Percentiles rank a stretch among this genome's conserved stretches.
phyloP scores from a whole-genome alignment of 2,329 filamentous ascomycete species.

The Neodidymelliopsis sp. region DNA sequence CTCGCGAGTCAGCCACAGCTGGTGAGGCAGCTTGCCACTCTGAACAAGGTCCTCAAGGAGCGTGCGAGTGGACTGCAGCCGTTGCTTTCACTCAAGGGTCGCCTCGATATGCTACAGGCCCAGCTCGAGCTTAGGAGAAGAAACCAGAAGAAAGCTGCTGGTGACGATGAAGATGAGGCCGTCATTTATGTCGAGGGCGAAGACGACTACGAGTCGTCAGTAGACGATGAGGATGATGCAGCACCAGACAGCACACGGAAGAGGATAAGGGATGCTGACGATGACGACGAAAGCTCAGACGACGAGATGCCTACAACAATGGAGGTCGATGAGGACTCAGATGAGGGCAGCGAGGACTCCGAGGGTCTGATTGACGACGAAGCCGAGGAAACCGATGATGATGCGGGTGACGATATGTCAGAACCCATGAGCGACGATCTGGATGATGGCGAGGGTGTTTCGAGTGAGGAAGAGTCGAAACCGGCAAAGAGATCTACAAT shows the following conservation, averaged over 20 bases:
- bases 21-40: slow-evolving; percentile 75
- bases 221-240: slow-evolving; percentile 49
- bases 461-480: slow-evolving; percentile 53
- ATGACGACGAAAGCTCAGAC: slow-evolving; percentile 54
- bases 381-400: slow-evolving; percentile 58
- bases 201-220: slow-evolving; percentile 63
- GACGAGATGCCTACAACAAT: slow-evolving; percentile 66
- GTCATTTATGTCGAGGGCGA: slow-evolving; percentile 89
- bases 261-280: slow-evolving; percentile 32
- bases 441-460: slow-evolving; percentile 53
- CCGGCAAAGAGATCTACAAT: slow-evolving; percentile 45
- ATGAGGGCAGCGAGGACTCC: slow-evolving; percentile 66
- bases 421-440: slow-evolving; percentile 56
- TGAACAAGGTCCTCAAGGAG: slow-evolving; percentile 88
- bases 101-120: slow-evolving; percentile 90
- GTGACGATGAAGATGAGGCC: slow-evolving; percentile 71
- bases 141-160: slow-evolving; percentile 66
- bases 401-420: slow-evolving; percentile 56
- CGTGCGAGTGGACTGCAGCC: slow-evolving; percentile 82
- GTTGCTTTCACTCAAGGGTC: slow-evolving; percentile 88
- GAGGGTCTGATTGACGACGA: slow-evolving; percentile 60
- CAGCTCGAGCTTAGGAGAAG: slow-evolving; percentile 82
- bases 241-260: slow-evolving; percentile 28
- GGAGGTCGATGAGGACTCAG: slow-evolving; percentile 50
- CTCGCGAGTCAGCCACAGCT: slow-evolving; percentile 86